phyloP scores from a whole-genome alignment of 75 land plant species.

The Selaginella moellendorffii region DNA sequence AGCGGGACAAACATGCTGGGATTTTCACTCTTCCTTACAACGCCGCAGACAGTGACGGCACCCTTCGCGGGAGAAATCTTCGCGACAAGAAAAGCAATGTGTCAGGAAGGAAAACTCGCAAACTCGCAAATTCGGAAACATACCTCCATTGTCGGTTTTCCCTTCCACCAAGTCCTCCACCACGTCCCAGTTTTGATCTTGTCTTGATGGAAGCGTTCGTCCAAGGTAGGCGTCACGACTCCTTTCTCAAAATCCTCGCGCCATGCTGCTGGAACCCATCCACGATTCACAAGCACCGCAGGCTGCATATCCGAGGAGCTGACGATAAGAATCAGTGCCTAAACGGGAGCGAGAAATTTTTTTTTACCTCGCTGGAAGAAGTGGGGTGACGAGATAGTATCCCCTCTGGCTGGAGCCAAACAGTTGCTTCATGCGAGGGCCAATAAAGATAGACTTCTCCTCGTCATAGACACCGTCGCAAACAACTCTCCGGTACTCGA shows the following conservation, averaged over 20 bases:
- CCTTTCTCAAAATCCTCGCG: slow-evolving; percentile 17
- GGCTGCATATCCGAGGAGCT: slow-evolving; percentile 22
- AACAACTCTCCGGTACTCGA: slow-evolving; percentile 66
- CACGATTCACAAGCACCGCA: slow-evolving; percentile 84
- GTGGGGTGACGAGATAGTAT: slow-evolving; percentile 70
- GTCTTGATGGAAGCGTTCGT: neutral
- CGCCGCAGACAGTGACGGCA: slow-evolving; percentile 46
- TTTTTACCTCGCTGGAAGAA: no score
- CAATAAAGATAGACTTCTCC: slow-evolving; percentile 57
- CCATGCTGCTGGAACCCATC: slow-evolving; percentile 93
- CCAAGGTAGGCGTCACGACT: neutral
- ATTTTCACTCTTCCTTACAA: slow-evolving; percentile 74
- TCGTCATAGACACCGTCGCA: slow-evolving; percentile 73
- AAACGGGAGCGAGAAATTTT: no score
- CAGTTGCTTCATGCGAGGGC: slow-evolving; percentile 57
- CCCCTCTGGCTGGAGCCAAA: slow-evolving; percentile 92
- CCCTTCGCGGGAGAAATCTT: no score
- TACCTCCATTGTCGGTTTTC: neutral
- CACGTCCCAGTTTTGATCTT: neutral
- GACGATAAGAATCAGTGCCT: neutral
- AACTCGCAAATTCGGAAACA: neutral
- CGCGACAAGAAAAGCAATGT: no score
- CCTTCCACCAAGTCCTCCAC: neutral
- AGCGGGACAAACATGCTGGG: slow-evolving; percentile 83
- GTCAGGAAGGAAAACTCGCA: no score